These are phyloP conservation scores for Zygoascus hellenicus DNA, from an alignment of 1,139 yeast species.

Conservation along the genomic window DNA sequence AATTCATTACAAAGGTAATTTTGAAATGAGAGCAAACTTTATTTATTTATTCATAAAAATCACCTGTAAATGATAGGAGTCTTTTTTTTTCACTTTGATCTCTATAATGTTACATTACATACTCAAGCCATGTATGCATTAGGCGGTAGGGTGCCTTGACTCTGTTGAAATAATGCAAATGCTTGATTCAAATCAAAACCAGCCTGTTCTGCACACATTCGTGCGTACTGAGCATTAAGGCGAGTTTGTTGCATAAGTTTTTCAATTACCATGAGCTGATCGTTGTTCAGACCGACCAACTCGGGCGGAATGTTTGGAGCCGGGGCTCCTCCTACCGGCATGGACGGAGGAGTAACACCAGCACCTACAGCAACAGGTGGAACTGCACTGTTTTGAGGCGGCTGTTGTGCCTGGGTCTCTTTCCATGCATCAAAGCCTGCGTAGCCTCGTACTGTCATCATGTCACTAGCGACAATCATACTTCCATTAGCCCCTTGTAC, in stretches of 20 bases:
- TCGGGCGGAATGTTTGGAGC: conserved; percentile 22
- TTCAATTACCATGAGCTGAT: conserved; percentile 61
- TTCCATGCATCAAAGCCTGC: conserved; percentile 59
- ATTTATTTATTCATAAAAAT: too few relatives aligned
- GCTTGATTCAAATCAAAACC: conserved; percentile 76
- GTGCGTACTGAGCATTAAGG: conserved; percentile 68
- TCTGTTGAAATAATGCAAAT: conserved; percentile 61
- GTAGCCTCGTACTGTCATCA: conserved; percentile 60
- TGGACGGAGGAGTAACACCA: conserved; percentile 10
- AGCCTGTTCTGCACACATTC: conserved; percentile 85
- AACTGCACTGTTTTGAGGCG: conserved; percentile 5
- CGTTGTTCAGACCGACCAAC: conserved; percentile 37
- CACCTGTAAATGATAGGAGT: conserved; percentile 81
- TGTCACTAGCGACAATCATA: conserved; percentile 80
- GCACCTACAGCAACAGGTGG: neutral
- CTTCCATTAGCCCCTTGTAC: conserved; percentile 57
- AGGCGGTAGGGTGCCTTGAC: conserved; percentile 51
- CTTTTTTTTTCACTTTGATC: conserved; percentile 94
- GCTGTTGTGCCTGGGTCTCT: conserved; percentile 16
- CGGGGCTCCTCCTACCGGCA: conserved; percentile 17
- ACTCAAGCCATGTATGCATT: conserved; percentile 40
- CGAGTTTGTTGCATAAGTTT: conserved; percentile 69
- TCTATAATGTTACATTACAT: conserved; percentile 61
- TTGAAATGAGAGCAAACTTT: conserved; percentile 26
- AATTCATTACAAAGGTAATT: neutral